These are phyloP conservation scores for Beta vulgaris DNA, from an alignment of 148 eudicot genomes.

Conservation along the genomic window DNA sequence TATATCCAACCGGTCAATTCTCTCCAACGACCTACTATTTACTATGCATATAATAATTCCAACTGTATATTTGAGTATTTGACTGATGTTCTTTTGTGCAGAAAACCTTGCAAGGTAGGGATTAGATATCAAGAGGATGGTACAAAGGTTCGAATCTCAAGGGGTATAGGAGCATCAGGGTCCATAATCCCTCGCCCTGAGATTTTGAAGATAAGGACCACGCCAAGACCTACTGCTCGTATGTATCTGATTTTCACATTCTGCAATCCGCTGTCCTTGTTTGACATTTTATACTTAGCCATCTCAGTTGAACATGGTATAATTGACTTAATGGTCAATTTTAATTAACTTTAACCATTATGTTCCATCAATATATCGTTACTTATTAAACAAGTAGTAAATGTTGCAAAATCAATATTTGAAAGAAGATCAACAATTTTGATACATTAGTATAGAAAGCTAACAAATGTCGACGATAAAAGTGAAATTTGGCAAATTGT, in stretches of 20 bases:
- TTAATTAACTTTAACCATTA: neutral
- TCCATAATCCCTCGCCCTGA: constrained; percentile 92
- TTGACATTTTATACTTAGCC: neutral
- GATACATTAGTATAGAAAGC: neutral
- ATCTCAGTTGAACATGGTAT: neutral
- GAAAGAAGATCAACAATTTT: neutral
- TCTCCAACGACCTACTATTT: neutral
- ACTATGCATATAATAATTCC: neutral
- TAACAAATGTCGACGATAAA: neutral
- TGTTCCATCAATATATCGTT: neutral
- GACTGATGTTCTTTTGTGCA: constrained; percentile 31
- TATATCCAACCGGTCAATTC: constrained; percentile 11
- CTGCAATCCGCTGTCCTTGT: neutral
- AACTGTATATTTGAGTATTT: neutral
- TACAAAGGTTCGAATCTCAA: constrained; percentile 53
- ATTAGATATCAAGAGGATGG: constrained; percentile 71
- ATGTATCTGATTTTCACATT: constrained; percentile 23
- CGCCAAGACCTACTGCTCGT: constrained; percentile 43
- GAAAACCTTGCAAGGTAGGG: constrained; percentile 81
- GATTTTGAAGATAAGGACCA: constrained; percentile 55
- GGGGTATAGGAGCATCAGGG: constrained; percentile 86
- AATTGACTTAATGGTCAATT: neutral
- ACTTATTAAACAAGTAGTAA: neutral
- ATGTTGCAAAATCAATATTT: neutral
- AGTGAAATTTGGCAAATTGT: neutral